Evolutionary conservation across 2,329 filamentous ascomycete species (phyloP).

Genomic region (Alternaria ethzedia): DNA sequence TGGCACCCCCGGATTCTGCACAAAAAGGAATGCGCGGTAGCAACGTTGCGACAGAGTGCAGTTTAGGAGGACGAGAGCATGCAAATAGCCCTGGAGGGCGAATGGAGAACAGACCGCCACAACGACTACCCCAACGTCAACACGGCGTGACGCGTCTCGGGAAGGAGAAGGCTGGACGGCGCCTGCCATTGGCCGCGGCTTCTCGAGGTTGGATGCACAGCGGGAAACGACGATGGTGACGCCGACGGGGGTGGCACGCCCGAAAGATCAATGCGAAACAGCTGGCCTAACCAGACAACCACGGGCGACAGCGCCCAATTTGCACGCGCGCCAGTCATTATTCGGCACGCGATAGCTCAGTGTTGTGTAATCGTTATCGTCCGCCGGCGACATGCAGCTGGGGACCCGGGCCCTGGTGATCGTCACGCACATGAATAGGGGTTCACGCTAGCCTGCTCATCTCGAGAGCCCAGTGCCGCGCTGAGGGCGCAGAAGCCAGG

Average conservation of each 20-base stretch:
- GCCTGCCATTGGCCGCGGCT: slow-evolving; percentile 4
- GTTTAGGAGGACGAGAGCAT: background rate
- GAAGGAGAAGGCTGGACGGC: background rate
- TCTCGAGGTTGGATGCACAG: slow-evolving; percentile 1
- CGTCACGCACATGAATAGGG: slow-evolving; percentile 8
- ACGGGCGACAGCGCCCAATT: slow-evolving; percentile 2
- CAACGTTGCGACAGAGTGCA: background rate
- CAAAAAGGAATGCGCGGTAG: background rate
- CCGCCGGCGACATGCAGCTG: slow-evolving; percentile 3
- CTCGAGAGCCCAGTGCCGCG: slow-evolving; percentile 10
- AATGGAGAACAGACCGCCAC: background rate
- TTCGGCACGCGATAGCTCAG: background rate
- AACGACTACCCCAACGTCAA: background rate
- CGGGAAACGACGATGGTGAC: slow-evolving; percentile 4
- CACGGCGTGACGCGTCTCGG: slow-evolving; percentile 1
- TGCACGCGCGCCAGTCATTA: background rate
- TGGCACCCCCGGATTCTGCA: slow-evolving; percentile 12
- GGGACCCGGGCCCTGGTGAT: background rate
- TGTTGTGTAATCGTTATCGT: background rate
- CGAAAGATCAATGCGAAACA: slow-evolving; percentile 11
- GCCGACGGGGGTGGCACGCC: slow-evolving; percentile 4
- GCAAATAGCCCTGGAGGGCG: background rate
- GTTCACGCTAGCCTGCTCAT: slow-evolving; percentile 15
- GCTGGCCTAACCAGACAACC: background rate
- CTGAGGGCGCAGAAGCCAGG: slow-evolving; percentile 10